Conservation (phyloP, 2,329 filamentous ascomycete genomes). For the Macrophomina tecta region DNA sequence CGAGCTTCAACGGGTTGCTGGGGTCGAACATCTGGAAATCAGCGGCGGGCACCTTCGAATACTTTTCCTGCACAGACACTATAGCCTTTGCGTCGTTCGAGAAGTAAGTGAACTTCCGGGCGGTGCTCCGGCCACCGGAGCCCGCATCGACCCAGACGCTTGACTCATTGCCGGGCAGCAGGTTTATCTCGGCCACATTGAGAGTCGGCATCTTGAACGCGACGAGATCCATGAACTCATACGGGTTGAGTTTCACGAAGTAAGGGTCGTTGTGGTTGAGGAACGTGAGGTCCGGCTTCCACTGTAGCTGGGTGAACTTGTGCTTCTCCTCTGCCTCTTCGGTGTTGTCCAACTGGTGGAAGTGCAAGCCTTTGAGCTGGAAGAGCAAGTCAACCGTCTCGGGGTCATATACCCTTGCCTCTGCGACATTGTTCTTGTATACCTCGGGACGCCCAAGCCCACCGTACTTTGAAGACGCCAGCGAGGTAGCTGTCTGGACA, state of each 20-base stretch:
- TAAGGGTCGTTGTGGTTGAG: neutral
- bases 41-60: neutral
- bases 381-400: slow-evolving; percentile 30
- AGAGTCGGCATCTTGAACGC: slow-evolving; percentile 45
- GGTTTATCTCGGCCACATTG: slow-evolving; percentile 43
- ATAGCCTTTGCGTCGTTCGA: neutral
- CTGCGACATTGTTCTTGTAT: slow-evolving; percentile 28
- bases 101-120: neutral
- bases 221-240: slow-evolving; percentile 39
- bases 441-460: slow-evolving; percentile 30
- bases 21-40: neutral
- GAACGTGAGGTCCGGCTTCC: slow-evolving; percentile 34
- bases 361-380: slow-evolving; percentile 32
- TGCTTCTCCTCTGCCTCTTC: slow-evolving; percentile 27
- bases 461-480: slow-evolving; percentile 28
- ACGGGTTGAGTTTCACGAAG: no score
- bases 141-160: slow-evolving; percentile 2
- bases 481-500: neutral
- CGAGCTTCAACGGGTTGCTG: neutral
- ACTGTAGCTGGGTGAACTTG: slow-evolving; percentile 30
- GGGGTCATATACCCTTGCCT: slow-evolving; percentile 17
- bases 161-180: slow-evolving; percentile 28
- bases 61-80: neutral
- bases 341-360: slow-evolving; percentile 32
- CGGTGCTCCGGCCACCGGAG: no score